A percentile compares a stretch with the other conserved stretches of the same genome.
Conservation (phyloP, 2,329 filamentous ascomycete genomes). For the Stachybotrys chartarum region DNA sequence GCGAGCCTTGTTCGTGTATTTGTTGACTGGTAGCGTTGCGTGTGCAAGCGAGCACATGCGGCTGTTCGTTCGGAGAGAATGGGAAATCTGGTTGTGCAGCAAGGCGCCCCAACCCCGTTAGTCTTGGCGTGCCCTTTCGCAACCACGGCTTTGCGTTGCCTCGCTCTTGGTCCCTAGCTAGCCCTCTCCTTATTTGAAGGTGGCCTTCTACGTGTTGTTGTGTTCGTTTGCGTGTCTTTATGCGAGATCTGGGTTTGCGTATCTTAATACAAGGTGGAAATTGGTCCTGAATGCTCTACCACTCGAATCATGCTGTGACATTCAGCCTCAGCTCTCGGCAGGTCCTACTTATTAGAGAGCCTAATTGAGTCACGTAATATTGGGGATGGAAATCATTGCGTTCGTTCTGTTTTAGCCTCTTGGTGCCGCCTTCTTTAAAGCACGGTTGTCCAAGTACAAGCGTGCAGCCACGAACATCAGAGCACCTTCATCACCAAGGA, state of each 20-base stretch:
- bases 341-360: neutral
- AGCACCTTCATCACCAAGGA: neutral
- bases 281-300: too few species aligned
- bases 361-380: neutral
- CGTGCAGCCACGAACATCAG: neutral
- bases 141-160: neutral
- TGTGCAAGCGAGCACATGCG: neutral
- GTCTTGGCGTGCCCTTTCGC: neutral
- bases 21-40: neutral
- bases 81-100: neutral
- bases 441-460: neutral
- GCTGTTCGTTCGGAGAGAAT: neutral
- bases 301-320: too few species aligned
- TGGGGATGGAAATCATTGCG: neutral
- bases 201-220: slow-evolving; percentile 1
- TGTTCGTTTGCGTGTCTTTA: slow-evolving; percentile 9
- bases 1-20: neutral
- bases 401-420: neutral
- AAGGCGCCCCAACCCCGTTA: neutral
- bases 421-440: neutral
- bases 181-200: neutral
- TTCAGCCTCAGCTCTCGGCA: too few species aligned
- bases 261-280: slow-evolving; percentile 22
- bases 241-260: slow-evolving; percentile 11
- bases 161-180: neutral